A percentile compares a stretch with the other conserved stretches of the same genome.
Conservation (phyloP, 345 rosid genomes). For the Citrus inodora region DNA sequence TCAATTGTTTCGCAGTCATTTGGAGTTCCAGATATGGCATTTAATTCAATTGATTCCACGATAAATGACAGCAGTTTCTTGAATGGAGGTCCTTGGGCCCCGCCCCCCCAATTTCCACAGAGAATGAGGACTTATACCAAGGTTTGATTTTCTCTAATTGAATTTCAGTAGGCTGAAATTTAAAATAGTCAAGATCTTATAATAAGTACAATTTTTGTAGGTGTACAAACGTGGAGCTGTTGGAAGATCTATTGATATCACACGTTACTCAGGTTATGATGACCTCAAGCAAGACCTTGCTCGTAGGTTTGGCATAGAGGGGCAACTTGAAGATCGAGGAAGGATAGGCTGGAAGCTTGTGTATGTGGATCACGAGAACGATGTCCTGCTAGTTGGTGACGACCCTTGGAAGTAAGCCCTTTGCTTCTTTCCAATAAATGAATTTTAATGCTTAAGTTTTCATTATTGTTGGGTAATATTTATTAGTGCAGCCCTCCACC, state of each 20-base stretch:
- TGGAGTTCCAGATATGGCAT: slow-evolving; percentile 56
- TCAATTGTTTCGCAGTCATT: slow-evolving; percentile 66
- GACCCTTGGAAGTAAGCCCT: slow-evolving; percentile 82
- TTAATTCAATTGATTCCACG: slow-evolving; percentile 53
- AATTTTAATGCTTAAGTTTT: neutral
- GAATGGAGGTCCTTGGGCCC: slow-evolving; percentile 45
- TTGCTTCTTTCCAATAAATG: neutral
- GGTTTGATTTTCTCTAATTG: slow-evolving; percentile 32
- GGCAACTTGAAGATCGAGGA: slow-evolving; percentile 64
- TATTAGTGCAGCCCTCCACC: neutral
- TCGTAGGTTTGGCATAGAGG: slow-evolving; percentile 76
- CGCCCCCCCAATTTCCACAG: slow-evolving; percentile 44
- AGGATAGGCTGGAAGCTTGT: slow-evolving; percentile 81
- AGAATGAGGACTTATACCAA: slow-evolving; percentile 63
- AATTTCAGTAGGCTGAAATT: neutral
- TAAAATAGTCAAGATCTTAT: neutral
- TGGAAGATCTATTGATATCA: slow-evolving; percentile 72
- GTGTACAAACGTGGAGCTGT: slow-evolving; percentile 82
- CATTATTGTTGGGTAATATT: neutral
- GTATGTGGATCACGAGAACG: slow-evolving; percentile 71
- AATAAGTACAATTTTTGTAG: slow-evolving; percentile 26
- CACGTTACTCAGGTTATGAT: slow-evolving; percentile 64
- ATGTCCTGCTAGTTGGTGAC: slow-evolving; percentile 73
- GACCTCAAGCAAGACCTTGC: slow-evolving; percentile 74
- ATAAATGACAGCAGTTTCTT: slow-evolving; percentile 43